A percentile compares a stretch with the other conserved stretches of the same genome.
These are phyloP conservation scores for Colletotrichum tofieldiae DNA, from an alignment of 2,329 filamentous ascomycete species.

Conservation along the genomic window DNA sequence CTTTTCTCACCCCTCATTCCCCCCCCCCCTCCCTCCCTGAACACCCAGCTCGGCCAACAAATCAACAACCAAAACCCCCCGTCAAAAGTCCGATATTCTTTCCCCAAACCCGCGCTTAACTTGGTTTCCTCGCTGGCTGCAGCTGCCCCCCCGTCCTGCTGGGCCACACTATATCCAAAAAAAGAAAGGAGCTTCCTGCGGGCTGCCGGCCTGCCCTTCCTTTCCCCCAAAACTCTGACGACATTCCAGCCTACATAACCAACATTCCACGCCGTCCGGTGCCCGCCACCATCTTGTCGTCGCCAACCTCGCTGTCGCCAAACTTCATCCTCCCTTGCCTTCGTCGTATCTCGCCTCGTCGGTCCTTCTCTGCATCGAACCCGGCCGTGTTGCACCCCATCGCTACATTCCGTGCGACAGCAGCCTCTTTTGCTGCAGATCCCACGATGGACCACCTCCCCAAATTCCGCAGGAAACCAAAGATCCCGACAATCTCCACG, in stretches of 20 bases:
- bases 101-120: slow-evolving; percentile 23
- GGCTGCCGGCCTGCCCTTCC: slow-evolving; percentile 6
- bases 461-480: slow-evolving; percentile 61
- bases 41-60: background rate
- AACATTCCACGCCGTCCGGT: slow-evolving; percentile 19
- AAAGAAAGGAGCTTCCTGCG: slow-evolving; percentile 38
- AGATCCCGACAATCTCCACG: slow-evolving; percentile 60
- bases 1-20: background rate
- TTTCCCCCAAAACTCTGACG: slow-evolving; percentile 34
- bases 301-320: background rate
- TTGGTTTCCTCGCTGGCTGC: slow-evolving; percentile 16
- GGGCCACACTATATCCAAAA: slow-evolving; percentile 27
- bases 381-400: background rate
- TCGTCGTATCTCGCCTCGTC: background rate
- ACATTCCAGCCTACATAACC: slow-evolving; percentile 39
- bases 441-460: slow-evolving; percentile 59
- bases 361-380: background rate
- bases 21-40: no score
- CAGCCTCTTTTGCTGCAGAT: background rate
- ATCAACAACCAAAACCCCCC: background rate
- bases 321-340: background rate
- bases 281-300: slow-evolving; percentile 3
- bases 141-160: slow-evolving; percentile 27
- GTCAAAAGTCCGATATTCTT: slow-evolving; percentile 4
- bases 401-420: background rate